Base-by-base conservation (phyloP, 805 yeast species). In the Saccharomycopsis amapae region DNA sequence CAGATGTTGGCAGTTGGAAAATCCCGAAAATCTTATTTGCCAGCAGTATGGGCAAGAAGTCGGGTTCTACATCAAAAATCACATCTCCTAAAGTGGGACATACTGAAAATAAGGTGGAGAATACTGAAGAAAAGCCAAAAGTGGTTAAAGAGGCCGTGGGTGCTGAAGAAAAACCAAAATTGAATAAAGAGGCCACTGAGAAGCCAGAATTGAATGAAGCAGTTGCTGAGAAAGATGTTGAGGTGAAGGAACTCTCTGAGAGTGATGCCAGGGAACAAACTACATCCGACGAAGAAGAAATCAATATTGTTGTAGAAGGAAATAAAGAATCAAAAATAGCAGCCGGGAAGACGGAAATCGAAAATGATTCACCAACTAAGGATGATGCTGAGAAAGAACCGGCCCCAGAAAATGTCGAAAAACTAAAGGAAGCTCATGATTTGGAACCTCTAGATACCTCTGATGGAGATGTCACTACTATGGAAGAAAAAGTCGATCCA, bases 161-260 rank as follows among this genome's bases (percentile, higher is more conserved):
- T 2, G 36, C 9, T 38, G 20, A 42, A 2, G 24, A 43, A 28
- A 12, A 30, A 13, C 7, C 32, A 26, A 36, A 51, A 54, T 5
- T 35, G 55, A 18, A 19, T 35, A 23, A 33, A 42, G n/a, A 23
- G 23, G 35, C 22, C 30, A 42, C 17, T 19, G 45, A 35, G 26
- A 18, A 34, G 23, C 41, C 23, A 50, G 41, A 24, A 28, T 26
- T 10, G 42, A 25, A 18, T 43, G 22, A 19, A 10, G 9, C 33
- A 25, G 24, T 35, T n/a, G 37, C 10, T 12, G 37, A 33, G 20
- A 33, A 18, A 15, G 33, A 37, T 12, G 34, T n/a, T n/a, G n/a
- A n/a, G n/a, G n/a, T n/a, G n/a, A n/a, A n/a, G n/a, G n/a, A n/a
- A n/a, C n/a, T n/a, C n/a, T n/a, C n/a, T n/a, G n/a, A n/a, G n/a